A percentile compares a stretch with the other conserved stretches of the same genome.
phyloP scores from a whole-genome alignment of 371 early-diverging fungal species.

The Fennellomyces sp. region DNA sequence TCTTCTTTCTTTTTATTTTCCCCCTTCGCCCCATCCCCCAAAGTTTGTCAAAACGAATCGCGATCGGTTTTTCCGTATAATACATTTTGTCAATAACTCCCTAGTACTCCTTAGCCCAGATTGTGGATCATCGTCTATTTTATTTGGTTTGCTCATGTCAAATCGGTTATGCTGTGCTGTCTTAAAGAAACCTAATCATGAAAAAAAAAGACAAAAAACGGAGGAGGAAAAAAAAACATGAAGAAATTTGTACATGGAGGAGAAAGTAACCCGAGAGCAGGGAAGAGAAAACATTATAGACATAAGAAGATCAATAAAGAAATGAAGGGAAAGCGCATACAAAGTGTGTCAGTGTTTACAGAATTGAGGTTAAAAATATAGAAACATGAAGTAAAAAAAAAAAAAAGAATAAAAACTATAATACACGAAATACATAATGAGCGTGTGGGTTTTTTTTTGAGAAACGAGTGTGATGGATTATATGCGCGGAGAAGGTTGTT shows the following conservation, averaged over 20 bases:
- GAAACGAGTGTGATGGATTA: not conserved
- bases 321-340: not conserved
- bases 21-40: not conserved
- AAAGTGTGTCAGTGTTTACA: not conserved
- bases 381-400: not conserved
- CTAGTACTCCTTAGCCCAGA: not conserved
- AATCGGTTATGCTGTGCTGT: not conserved
- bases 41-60: not conserved
- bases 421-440: not conserved
- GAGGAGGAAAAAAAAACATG: not conserved
- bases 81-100: constrained; percentile 2
- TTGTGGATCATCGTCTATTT: not conserved
- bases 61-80: not conserved
- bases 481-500: not conserved
- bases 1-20: not conserved
- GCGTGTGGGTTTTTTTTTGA: not conserved
- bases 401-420: not conserved
- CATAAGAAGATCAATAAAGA: not conserved
- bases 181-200: not conserved
- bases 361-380: not conserved
- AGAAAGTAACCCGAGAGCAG: not conserved
- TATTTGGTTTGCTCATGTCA: not conserved
- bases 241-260: not conserved
- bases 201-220: not conserved
- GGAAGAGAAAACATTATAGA: not conserved